Base-by-base conservation (phyloP, 2,329 filamentous ascomycete species). In the Trichophyton benhamiae region DNA sequence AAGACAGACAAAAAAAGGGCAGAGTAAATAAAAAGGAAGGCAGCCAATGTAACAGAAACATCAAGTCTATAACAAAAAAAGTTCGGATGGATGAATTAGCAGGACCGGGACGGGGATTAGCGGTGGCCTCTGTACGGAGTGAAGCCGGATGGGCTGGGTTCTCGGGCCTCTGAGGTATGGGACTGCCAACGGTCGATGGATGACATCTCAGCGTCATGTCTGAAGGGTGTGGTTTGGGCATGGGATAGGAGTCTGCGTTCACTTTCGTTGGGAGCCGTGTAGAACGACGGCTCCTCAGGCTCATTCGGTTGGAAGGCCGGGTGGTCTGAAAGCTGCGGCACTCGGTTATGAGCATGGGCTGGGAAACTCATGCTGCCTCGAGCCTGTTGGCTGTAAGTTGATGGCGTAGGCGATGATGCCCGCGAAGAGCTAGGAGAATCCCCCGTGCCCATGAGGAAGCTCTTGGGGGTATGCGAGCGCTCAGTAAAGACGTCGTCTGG, bases 401-500 rank as follows among this genome's bases (percentile, higher is more conserved):
- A 80, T 3, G 72, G 72, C 0, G 70, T 68, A 0, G 75, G 76
- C 3, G 75, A 77, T 4, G 71, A 72, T 1, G 74, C 71, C 17
- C 75, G 71, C 7, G 75, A 75, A 3, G 74, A 75, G 48, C 66
- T 68, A 4, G 75, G 72, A 1, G 75, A 75, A 65, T 71, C 74
- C 38, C 72, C 71, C 42, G 71, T 69, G 30, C 65, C 65, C 15
- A 66, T 66, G 15, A 63, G 44, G 25, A 75, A 64, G 57, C 69
- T 74, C 46, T 70, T 70, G 1, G 76, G 76, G 1, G 77, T 78
- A 2, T 74, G 72, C 9, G 75, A 77, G 17, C 77, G 72, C 60
- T 78, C 75, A 15, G 72, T 74, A 57, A 79, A 75, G 20, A 77
- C 65, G 64, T 79, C 77, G 9, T 76, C 75, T 7, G 76, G 72